Evolutionary conservation across 257 asterid genomes (phyloP), one percentile per base, ranked within the genome.

Genomic region (Catharanthus roseus): DNA sequence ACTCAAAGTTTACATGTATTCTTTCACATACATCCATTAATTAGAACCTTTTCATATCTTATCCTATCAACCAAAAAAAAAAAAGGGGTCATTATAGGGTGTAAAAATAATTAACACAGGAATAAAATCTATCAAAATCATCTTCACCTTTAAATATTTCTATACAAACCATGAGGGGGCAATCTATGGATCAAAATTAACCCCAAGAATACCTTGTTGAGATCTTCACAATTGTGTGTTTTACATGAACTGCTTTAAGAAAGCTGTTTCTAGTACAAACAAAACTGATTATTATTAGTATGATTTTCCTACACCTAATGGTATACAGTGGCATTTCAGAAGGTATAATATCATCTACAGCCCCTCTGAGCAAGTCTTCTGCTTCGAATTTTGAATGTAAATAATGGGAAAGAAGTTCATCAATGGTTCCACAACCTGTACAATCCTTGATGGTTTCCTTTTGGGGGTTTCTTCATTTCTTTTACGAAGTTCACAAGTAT

Each of bases 381-480:
- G 45, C 29, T 71, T 21, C 5, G 31, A 16, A 38, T 24, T n/a
- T 45, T 8, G 23, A 28, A 15, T 13, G 10, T 3, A 56, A 63
- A 68, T 51, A 50, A 68, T 26, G 44, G 47, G 26, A 26, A 70
- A 70, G 44, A 64, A 70, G 65, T 24, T 58, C 58, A 34, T 34
- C 63, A 74, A 45, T 31, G 53, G 19, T 68, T 75, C 38, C 68
- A 19, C 39, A 42, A 70, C 75, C 83, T 80, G 76, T 83, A 86
- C 85, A 83, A 62, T 73, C 68, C 54, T n/a, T 72, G 51, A 55
- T 71, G 62, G 74, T 57, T 75, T 69, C 55, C 78, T 80, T 42
- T n/a, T n/a, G n/a, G n/a, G n/a, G 12, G 7, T 39, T 61, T 72
- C 53, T 81, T 75, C 56, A 54, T 74, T 65, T 38, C 8, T 84